These are phyloP conservation scores for Melanomma pulvis-pyrius DNA, from an alignment of 495 filamentous ascomycete species.

Conservation along the genomic window DNA sequence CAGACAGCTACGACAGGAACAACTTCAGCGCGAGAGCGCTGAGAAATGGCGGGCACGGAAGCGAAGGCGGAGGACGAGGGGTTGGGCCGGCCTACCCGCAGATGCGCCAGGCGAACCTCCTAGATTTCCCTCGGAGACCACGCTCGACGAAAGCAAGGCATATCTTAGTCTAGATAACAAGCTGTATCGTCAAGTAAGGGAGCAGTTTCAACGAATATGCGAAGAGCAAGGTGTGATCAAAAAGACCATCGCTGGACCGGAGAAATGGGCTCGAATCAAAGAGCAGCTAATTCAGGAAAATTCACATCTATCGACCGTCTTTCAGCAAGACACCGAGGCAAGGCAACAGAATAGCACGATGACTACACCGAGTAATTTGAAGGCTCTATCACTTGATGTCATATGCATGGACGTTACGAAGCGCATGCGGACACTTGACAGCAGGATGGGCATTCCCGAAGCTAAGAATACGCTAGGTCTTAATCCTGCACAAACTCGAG, in stretches of 20 bases:
- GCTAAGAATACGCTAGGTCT: slow-evolving; percentile 72
- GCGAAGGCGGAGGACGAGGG: slow-evolving; percentile 70
- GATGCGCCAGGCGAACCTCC: slow-evolving; percentile 71
- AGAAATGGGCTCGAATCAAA: slow-evolving; percentile 73
- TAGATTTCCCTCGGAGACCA: slow-evolving; percentile 79
- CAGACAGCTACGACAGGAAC: slow-evolving; percentile 39
- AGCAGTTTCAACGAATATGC: slow-evolving; percentile 71
- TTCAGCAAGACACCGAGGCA: slow-evolving; percentile 54
- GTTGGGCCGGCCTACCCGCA: slow-evolving; percentile 71
- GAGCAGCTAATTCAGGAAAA: slow-evolving; percentile 67
- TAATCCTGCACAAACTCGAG: slow-evolving; percentile 70
- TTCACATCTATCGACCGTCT: slow-evolving; percentile 66
- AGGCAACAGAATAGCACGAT: slow-evolving; percentile 42
- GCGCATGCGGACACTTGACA: slow-evolving; percentile 65
- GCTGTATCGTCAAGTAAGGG: slow-evolving; percentile 64
- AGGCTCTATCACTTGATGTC: slow-evolving; percentile 69
- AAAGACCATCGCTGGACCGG: slow-evolving; percentile 72
- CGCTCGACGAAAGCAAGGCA: slow-evolving; percentile 75
- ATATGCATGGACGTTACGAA: slow-evolving; percentile 84
- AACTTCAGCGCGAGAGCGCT: slow-evolving; percentile 63
- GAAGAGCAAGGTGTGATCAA: slow-evolving; percentile 66
- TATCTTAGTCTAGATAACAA: slow-evolving; percentile 65
- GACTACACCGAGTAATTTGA: slow-evolving; percentile 51
- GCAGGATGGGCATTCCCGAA: slow-evolving; percentile 69
- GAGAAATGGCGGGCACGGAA: slow-evolving; percentile 68